A percentile compares a stretch with the other conserved stretches of the same genome.
Evolutionary conservation across 768 basidiomycete species (phyloP).

Genomic region (Melanogaster broomeanus): DNA sequence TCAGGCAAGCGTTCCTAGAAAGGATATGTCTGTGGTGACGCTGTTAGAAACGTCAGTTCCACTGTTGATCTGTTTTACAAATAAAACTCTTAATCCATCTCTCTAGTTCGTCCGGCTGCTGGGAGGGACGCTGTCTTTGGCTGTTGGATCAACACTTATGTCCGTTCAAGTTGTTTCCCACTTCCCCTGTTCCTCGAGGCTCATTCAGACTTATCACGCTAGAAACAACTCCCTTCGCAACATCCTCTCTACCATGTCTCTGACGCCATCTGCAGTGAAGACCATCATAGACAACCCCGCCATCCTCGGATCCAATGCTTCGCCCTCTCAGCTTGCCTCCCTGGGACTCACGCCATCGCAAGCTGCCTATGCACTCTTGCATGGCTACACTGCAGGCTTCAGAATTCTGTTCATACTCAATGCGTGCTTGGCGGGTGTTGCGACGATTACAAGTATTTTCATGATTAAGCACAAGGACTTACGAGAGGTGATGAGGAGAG

Average conservation of each 20-base stretch:
- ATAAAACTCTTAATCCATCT: background rate
- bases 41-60: slow-evolving; percentile 54
- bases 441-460: too few species aligned
- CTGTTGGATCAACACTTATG: slow-evolving; percentile 62
- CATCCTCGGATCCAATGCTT: too few species aligned
- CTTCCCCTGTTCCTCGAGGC: background rate
- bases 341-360: too few species aligned
- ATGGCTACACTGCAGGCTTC: too few species aligned
- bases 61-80: background rate
- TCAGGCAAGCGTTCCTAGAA: slow-evolving; percentile 68
- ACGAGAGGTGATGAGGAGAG: too few species aligned
- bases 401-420: too few species aligned
- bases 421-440: too few species aligned
- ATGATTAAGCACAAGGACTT: too few species aligned
- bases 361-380: too few species aligned
- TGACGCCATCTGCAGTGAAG: slow-evolving; percentile 40
- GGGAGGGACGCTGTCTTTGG: slow-evolving; percentile 69
- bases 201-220: background rate
- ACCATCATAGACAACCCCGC: too few species aligned
- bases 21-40: slow-evolving; percentile 81
- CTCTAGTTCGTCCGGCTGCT: slow-evolving; percentile 64
- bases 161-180: slow-evolving; percentile 27
- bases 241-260: slow-evolving; percentile 39
- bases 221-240: slow-evolving; percentile 52
- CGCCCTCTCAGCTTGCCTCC: too few species aligned